A percentile compares a stretch with the other conserved stretches of the same genome.
Evolutionary conservation across 257 asterid species (phyloP).

Genomic region (Lycium ferocissimum): DNA sequence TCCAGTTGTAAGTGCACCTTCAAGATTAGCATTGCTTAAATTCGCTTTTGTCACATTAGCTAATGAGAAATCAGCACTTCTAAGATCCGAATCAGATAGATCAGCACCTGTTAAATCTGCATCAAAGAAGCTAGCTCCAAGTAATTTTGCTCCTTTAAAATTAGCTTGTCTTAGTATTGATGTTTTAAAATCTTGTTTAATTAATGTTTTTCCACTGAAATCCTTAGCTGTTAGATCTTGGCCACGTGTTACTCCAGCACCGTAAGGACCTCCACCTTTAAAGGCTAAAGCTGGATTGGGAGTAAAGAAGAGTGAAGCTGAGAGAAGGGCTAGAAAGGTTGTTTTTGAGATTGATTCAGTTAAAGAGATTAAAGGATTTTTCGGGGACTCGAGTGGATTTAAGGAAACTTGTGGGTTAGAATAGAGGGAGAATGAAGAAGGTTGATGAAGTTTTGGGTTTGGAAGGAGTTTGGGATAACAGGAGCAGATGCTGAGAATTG

Average conservation of each 20-base stretch:
- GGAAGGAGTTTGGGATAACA: conserved; percentile 58
- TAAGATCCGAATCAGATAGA: conserved; percentile 93
- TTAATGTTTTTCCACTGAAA: conserved; percentile 83
- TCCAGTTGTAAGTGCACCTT: conserved; percentile 94
- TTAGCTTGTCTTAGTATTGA: conserved; percentile 94
- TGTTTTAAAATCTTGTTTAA: conserved; percentile 96
- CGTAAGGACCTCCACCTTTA: conserved; percentile 99
- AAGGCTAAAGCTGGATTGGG: conserved; percentile 91
- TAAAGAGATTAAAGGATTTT: conserved; percentile 38
- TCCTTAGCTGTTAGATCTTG: conserved; percentile 90
- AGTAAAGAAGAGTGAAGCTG: conserved; percentile 75
- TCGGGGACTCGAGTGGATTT: conserved; percentile 21
- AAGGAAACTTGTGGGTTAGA: conserved; percentile 43
- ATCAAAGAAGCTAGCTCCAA: conserved; percentile 98
- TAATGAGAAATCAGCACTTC: conserved; percentile 95
- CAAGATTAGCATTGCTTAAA: conserved; percentile 89
- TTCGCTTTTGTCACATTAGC: conserved; percentile 93
- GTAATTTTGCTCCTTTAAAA: conserved; percentile 86
- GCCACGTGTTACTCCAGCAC: conserved; percentile 94
- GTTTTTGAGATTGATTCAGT: conserved; percentile 67
- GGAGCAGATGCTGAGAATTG: conserved; percentile 57
- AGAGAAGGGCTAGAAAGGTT: conserved; percentile 63
- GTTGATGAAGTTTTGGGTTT: conserved; percentile 42
- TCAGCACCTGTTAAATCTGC: conserved; percentile 99
- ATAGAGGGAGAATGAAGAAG: conserved; percentile 36